phyloP scores from a whole-genome alignment of 257 asterid species.

The Solanum gandarillasii region DNA sequence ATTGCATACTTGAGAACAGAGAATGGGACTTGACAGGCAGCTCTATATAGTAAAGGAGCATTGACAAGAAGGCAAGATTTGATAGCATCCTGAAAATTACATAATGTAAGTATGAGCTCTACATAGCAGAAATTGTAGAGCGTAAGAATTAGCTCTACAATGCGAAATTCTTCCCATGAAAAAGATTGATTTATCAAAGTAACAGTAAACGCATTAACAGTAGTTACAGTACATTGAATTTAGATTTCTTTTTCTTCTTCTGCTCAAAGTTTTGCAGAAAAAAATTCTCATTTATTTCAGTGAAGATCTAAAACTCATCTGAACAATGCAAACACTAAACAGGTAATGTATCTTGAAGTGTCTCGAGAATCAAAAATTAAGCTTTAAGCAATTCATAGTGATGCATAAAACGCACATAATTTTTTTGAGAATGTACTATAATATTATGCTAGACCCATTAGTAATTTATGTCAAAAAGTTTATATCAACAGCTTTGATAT shows the following conservation, averaged over 20 bases:
- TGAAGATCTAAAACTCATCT: not conserved
- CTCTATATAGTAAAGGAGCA: constrained; percentile 95
- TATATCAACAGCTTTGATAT: not conserved
- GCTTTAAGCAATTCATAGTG: not conserved
- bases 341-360: not conserved
- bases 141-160: not conserved
- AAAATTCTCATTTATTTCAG: not conserved
- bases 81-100: constrained; percentile 58
- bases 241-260: not conserved
- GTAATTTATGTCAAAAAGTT: not conserved
- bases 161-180: not conserved
- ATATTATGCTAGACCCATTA: not conserved
- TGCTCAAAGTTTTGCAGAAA: not conserved
- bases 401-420: not conserved
- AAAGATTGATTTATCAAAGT: not conserved
- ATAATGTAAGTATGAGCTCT: not conserved
- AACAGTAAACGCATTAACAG: not conserved
- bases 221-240: not conserved
- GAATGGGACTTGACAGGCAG: constrained; percentile 82
- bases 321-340: not conserved
- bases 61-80: constrained; percentile 80
- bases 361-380: not conserved
- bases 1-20: constrained; percentile 93
- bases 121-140: not conserved
- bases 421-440: not conserved